These are phyloP conservation scores for Amylocystis lapponica DNA, from an alignment of 768 basidiomycete species.

Conservation along the genomic window DNA sequence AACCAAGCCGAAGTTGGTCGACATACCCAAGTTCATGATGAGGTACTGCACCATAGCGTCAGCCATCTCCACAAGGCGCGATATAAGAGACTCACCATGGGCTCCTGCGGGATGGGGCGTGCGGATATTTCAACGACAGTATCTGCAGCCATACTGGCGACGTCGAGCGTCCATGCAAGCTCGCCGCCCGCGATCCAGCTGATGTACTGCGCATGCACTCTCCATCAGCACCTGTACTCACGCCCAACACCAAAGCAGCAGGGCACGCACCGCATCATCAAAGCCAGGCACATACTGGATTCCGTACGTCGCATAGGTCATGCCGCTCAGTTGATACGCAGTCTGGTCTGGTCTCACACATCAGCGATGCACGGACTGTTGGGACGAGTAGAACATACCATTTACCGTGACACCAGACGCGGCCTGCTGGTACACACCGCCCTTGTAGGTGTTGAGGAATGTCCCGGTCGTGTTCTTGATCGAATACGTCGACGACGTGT, in stretches of 20 bases:
- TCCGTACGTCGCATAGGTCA: conserved; percentile 66
- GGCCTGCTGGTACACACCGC: conserved; percentile 81
- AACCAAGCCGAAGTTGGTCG: conserved; percentile 56
- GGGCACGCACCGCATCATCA: conserved; percentile 43
- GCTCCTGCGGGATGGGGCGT: conserved; percentile 76
- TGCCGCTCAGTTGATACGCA: conserved; percentile 57
- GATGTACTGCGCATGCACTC: conserved; percentile 64
- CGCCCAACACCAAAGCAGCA: no score
- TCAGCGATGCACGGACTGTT: conserved; percentile 30
- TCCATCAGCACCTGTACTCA: no score
- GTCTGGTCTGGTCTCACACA: conserved; percentile 48
- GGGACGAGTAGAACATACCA: conserved; percentile 7
- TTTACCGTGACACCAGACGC: conserved; percentile 36
- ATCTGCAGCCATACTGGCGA: conserved; percentile 56
- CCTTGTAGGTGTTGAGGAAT: conserved; percentile 58
- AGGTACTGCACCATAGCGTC: conserved; percentile 34
- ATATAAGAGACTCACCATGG: conserved; percentile 52
- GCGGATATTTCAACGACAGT: conserved; percentile 52
- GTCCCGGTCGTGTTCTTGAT: conserved; percentile 51
- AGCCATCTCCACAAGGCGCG: not conserved
- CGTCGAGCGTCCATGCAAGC: conserved; percentile 66
- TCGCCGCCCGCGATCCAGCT: conserved; percentile 67
- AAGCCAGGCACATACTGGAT: conserved; percentile 78
- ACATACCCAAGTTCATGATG: conserved; percentile 56
- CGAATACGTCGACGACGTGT: conserved; percentile 51